Evolutionary conservation across 2,329 filamentous ascomycete genomes (phyloP).

Genomic region (Fusarium sp.): DNA sequence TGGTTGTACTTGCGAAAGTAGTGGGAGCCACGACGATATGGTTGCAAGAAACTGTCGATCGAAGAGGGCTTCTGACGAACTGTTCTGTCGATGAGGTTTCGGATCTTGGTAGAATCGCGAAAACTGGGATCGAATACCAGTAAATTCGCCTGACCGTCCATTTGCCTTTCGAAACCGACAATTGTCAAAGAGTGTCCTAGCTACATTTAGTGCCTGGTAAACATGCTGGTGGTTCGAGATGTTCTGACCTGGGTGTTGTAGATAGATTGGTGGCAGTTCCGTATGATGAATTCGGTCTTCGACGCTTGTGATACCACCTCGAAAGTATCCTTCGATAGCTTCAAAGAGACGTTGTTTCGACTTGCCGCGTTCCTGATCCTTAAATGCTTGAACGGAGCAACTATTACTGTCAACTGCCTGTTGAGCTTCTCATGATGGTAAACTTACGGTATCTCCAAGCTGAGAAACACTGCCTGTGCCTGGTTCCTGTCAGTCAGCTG

Average conservation of each 20-base stretch:
- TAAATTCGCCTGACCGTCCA: slow-evolving; percentile 72
- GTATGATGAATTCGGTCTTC: slow-evolving; percentile 73
- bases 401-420: slow-evolving; percentile 46
- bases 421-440: not conserved
- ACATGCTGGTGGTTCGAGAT: not conserved
- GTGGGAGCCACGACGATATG: slow-evolving; percentile 75
- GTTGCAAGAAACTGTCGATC: slow-evolving; percentile 64
- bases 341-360: slow-evolving; percentile 67
- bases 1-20: slow-evolving; percentile 77
- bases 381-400: slow-evolving; percentile 71
- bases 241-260: slow-evolving; percentile 78
- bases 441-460: slow-evolving; percentile 72
- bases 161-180: slow-evolving; percentile 79
- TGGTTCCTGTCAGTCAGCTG: slow-evolving; percentile 45
- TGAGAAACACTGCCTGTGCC: slow-evolving; percentile 82
- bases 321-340: slow-evolving; percentile 80
- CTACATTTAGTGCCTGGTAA: not conserved
- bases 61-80: slow-evolving; percentile 55
- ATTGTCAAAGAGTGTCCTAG: slow-evolving; percentile 89
- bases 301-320: slow-evolving; percentile 55
- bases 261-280: slow-evolving; percentile 82
- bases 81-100: slow-evolving; percentile 62
- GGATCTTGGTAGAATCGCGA: slow-evolving; percentile 72
- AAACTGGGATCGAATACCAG: slow-evolving; percentile 92
- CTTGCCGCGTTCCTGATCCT: slow-evolving; percentile 56